These are phyloP conservation scores for Candida ipomoeae DNA, from an alignment of 805 yeast species.

Conservation along the genomic window DNA sequence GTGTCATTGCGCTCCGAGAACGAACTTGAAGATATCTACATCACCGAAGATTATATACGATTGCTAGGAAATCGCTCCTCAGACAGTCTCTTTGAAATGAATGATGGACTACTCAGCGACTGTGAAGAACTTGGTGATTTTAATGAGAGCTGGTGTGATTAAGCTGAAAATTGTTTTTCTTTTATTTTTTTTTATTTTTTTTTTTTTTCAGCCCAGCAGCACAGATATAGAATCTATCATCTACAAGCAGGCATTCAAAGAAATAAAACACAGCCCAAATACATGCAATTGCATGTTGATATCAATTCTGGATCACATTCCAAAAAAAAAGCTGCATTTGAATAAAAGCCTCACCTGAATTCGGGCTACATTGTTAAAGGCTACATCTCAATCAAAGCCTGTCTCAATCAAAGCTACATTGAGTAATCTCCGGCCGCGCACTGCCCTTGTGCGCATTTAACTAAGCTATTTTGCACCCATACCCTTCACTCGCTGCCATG, in stretches of 20 bases:
- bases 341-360: background rate
- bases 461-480: background rate
- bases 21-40: slow-evolving; percentile 22
- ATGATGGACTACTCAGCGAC: background rate
- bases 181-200: too few species aligned
- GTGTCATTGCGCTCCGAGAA: slow-evolving; percentile 21
- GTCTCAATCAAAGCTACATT: background rate
- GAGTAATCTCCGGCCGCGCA: background rate
- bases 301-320: too few species aligned
- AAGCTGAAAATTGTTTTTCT: background rate
- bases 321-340: too few species aligned
- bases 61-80: slow-evolving; percentile 1
- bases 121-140: background rate
- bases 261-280: too few species aligned
- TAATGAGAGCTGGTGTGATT: background rate
- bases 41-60: background rate
- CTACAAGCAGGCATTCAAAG: background rate
- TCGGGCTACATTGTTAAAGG: background rate
- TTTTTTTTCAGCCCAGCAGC: background rate
- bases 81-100: background rate
- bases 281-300: too few species aligned
- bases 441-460: background rate
- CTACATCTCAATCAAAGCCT: background rate
- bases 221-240: background rate
- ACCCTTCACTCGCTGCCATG: slow-evolving; percentile 1